Conservation (phyloP, 2,329 filamentous ascomycete species). For the Aspergillus intermedius region DNA sequence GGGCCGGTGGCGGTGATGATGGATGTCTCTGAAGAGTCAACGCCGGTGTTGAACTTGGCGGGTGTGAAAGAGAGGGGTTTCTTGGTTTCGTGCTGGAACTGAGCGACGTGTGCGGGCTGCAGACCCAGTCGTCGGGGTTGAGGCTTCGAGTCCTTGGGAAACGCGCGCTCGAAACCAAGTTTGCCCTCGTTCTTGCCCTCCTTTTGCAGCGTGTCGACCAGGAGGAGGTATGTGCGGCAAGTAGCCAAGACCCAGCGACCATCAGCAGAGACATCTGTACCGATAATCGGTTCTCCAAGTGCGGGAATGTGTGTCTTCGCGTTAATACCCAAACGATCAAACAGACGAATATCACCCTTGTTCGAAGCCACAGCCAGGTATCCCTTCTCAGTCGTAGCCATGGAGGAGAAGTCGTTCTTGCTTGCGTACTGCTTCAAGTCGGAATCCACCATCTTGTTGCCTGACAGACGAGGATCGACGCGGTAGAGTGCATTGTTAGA, state of each 20-base stretch:
- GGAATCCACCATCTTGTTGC: slow-evolving; percentile 85
- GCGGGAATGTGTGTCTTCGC: slow-evolving; percentile 96
- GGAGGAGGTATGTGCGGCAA: slow-evolving; percentile 85
- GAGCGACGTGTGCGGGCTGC: slow-evolving; percentile 85
- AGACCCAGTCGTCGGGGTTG: slow-evolving; percentile 85
- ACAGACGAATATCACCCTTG: slow-evolving; percentile 95
- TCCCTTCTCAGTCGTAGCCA: slow-evolving; percentile 91
- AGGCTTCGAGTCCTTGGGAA: slow-evolving; percentile 87
- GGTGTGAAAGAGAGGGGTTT: slow-evolving; percentile 79
- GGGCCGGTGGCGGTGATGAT: slow-evolving; percentile 96
- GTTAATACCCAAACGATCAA: slow-evolving; percentile 92
- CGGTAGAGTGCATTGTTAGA: slow-evolving; percentile 90
- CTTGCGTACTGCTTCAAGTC: slow-evolving; percentile 93
- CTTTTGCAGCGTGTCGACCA: slow-evolving; percentile 87
- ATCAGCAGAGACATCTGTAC: slow-evolving; percentile 90
- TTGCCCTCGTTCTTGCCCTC: slow-evolving; percentile 94
- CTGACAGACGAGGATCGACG: slow-evolving; percentile 81
- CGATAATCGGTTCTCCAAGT: slow-evolving; percentile 88
- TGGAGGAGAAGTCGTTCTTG: slow-evolving; percentile 94
- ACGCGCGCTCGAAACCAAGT: slow-evolving; percentile 92
- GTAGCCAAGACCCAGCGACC: slow-evolving; percentile 94
- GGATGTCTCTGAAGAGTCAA: slow-evolving; percentile 74
- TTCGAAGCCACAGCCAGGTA: slow-evolving; percentile 96
- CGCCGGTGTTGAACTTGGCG: slow-evolving; percentile 87
- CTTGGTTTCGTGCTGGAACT: slow-evolving; percentile 95